Percentiles rank a stretch among this genome's conserved stretches.
Conservation (phyloP, 345 rosid genomes). For the Salix dunnii region DNA sequence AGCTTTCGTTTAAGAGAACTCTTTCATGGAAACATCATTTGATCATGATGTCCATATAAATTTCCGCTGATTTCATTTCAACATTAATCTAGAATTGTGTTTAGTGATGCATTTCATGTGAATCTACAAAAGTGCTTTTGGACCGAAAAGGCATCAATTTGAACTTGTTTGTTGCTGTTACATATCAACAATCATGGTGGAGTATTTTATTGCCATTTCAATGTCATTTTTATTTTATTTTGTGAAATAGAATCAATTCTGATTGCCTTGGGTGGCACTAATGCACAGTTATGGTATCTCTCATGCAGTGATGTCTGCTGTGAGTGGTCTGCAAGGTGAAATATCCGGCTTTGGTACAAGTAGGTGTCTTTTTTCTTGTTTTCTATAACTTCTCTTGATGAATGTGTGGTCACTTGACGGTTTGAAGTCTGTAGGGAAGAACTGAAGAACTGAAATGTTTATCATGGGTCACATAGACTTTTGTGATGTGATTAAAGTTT, state of each 20-base stretch:
- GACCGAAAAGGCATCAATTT: neutral
- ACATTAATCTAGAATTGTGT: neutral
- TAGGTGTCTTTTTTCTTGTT: constrained; percentile 36
- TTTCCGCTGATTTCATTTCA: neutral
- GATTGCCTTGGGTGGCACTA: neutral
- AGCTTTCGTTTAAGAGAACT: neutral
- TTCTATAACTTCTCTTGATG: constrained; percentile 4
- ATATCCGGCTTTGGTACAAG: constrained; percentile 69
- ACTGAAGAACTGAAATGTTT: neutral
- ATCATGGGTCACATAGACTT: neutral
- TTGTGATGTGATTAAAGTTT: neutral
- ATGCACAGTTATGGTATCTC: constrained; percentile 10
- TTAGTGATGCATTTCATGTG: neutral
- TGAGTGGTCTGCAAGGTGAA: constrained; percentile 87
- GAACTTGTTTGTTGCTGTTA: neutral
- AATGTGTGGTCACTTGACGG: neutral
- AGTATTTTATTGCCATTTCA: neutral
- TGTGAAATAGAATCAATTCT: neutral
- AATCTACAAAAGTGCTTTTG: neutral
- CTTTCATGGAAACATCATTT: neutral
- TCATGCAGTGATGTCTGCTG: constrained; percentile 91
- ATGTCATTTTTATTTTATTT: neutral
- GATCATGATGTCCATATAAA: neutral
- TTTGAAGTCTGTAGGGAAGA: constrained; percentile 4
- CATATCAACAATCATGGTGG: neutral